Conservation (phyloP, 2,329 filamentous ascomycete genomes). For the Exophiala dermatitidis region DNA sequence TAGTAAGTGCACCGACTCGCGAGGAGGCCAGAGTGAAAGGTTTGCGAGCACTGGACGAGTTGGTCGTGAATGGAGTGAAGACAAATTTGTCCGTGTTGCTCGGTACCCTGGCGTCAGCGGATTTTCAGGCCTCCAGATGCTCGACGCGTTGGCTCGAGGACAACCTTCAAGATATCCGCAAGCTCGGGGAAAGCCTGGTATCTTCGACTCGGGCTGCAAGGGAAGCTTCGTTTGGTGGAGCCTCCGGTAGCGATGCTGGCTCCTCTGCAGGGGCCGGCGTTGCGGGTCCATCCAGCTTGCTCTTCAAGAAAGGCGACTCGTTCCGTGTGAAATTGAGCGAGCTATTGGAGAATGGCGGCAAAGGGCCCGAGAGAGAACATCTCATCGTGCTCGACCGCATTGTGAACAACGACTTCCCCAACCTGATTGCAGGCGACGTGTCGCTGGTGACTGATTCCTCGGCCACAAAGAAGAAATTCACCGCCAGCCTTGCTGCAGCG, state of each 20-base stretch:
- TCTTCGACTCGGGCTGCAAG: conserved; percentile 6
- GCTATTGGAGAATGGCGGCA: conserved; percentile 21
- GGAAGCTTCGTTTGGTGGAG: conserved; percentile 1
- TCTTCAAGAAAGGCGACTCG: conserved; percentile 54
- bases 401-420: conserved; percentile 54
- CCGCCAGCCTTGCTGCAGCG: conserved; percentile 40
- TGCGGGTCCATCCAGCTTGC: conserved; percentile 30
- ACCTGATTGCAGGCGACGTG: conserved; percentile 48
- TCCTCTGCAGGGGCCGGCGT: conserved; percentile 14
- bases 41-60: conserved; percentile 49
- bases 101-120: conserved; percentile 46
- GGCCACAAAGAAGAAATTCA: conserved; percentile 40
- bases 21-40: conserved; percentile 48
- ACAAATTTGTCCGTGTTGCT: conserved; percentile 52
- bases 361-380: conserved; percentile 40
- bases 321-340: conserved; percentile 48
- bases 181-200: conserved; percentile 28
- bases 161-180: conserved; percentile 39
- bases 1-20: conserved; percentile 51
- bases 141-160: conserved; percentile 54
- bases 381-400: conserved; percentile 45
- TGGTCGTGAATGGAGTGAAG: conserved; percentile 49
- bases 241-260: conserved; percentile 1
- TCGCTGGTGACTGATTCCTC: conserved; percentile 37
- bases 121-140: conserved; percentile 44